These are phyloP conservation scores for Peronospora tabacina DNA, from an alignment of 352 stramenopile species.

Conservation along the genomic window DNA sequence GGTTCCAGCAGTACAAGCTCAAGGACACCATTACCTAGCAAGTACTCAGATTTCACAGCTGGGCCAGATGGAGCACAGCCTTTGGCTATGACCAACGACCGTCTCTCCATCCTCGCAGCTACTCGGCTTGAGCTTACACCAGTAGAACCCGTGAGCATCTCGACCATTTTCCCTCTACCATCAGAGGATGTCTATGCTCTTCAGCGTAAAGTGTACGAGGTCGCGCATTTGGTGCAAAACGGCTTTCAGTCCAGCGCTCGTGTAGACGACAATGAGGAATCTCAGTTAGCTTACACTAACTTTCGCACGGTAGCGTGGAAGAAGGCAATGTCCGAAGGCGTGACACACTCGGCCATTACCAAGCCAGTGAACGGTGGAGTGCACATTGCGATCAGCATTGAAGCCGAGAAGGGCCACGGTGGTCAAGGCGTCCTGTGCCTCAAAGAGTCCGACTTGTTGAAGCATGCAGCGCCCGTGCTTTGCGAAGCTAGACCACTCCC, in stretches of 20 bases:
- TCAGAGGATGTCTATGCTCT: conserved; percentile 62
- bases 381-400: conserved; percentile 64
- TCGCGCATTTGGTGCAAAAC: conserved; percentile 59
- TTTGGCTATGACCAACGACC: conserved; percentile 25
- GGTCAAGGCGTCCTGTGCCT: conserved; percentile 62
- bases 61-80: conserved; percentile 17
- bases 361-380: conserved; percentile 61
- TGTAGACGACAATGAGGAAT: conserved; percentile 54
- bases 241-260: conserved; percentile 58
- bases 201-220: conserved; percentile 71
- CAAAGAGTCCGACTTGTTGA: conserved; percentile 47
- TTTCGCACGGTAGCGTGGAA: conserved; percentile 54
- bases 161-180: conserved; percentile 66
- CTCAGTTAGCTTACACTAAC: conserved; percentile 65
- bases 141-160: conserved; percentile 57
- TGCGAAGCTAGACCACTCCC: conserved; percentile 41
- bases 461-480: conserved; percentile 35
- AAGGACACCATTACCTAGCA: conserved; percentile 26
- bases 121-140: conserved; percentile 39
- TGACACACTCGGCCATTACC: conserved; percentile 61
- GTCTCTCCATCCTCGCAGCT: conserved; percentile 26
- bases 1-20: conserved; percentile 25
- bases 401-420: conserved; percentile 48
- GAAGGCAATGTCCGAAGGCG: conserved; percentile 43
- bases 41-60: conserved; percentile 32